A percentile compares a stretch with the other conserved stretches of the same genome.
phyloP scores from a whole-genome alignment of 2,329 filamentous ascomycete genomes.

The Hypoxylon sp. region DNA sequence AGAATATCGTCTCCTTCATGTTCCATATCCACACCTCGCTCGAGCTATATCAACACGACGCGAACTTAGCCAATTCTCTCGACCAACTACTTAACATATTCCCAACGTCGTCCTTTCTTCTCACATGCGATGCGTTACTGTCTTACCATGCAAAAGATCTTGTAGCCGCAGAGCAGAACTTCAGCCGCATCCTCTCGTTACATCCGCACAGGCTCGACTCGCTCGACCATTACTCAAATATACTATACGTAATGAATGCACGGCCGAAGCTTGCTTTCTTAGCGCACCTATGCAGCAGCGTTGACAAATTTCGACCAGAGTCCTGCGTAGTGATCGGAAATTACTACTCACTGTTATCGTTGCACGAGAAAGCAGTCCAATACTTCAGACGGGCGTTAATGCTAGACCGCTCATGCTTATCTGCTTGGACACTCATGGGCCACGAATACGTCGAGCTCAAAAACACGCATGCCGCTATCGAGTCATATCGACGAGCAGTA shows the following conservation, averaged over 20 bases:
- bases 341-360: slow-evolving; percentile 93
- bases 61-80: slow-evolving; percentile 80
- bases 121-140: slow-evolving; percentile 89
- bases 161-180: slow-evolving; percentile 74
- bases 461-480: slow-evolving; percentile 97
- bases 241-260: slow-evolving; percentile 91
- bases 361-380: slow-evolving; percentile 98
- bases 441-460: slow-evolving; percentile 99
- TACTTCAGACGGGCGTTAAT: slow-evolving; percentile 96
- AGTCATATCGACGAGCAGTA: slow-evolving; percentile 94
- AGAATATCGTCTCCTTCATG: slow-evolving; percentile 93
- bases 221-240: slow-evolving; percentile 96
- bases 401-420: slow-evolving; percentile 89
- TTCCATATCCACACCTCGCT: slow-evolving; percentile 93
- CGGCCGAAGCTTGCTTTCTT: slow-evolving; percentile 92
- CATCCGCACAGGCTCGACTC: slow-evolving; percentile 84
- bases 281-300: slow-evolving; percentile 89
- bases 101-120: slow-evolving; percentile 87
- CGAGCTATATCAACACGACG: slow-evolving; percentile 89
- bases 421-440: slow-evolving; percentile 98
- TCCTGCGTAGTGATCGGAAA: slow-evolving; percentile 98
- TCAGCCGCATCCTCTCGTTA: slow-evolving; percentile 85
- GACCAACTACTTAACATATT: slow-evolving; percentile 87
- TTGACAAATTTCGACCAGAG: slow-evolving; percentile 96
- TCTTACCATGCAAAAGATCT: slow-evolving; percentile 93